phyloP scores from a whole-genome alignment of 1,139 yeast species.

The Candida sp. region DNA sequence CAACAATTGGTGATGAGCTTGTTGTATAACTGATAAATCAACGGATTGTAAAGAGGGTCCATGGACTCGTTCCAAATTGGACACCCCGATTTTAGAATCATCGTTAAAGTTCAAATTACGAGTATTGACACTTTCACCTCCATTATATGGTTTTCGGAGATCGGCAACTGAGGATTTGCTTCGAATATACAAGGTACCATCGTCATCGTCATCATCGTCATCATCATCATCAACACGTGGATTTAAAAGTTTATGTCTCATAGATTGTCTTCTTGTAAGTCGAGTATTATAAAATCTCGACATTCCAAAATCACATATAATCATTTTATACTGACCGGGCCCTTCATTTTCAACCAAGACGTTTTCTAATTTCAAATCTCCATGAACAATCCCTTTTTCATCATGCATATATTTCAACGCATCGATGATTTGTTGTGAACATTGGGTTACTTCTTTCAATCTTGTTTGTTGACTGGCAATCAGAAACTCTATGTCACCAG shows the following conservation, averaged over 20 bases:
- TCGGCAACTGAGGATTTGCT: conserved; percentile 45
- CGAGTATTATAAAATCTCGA: conserved; percentile 34
- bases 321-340: conserved; percentile 27
- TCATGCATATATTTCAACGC: conserved; percentile 73
- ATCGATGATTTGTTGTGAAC: conserved; percentile 46
- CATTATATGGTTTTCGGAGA: conserved; percentile 31
- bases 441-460: conserved; percentile 15
- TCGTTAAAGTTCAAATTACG: conserved; percentile 17
- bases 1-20: conserved; percentile 2
- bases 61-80: conserved; percentile 22
- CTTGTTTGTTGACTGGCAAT: conserved; percentile 22
- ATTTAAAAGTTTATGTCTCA: conserved; percentile 3
- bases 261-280: conserved; percentile 23
- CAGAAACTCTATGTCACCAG: conserved; percentile 31
- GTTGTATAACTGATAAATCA: conserved; percentile 14
- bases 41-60: conserved; percentile 37
- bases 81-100: conserved; percentile 33
- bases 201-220: conserved; percentile 6
- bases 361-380: conserved; percentile 87
- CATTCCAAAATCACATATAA: conserved; percentile 92
- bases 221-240: conserved; percentile 1
- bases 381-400: conserved; percentile 70
- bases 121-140: conserved; percentile 28
- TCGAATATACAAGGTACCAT: conserved; percentile 27
- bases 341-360: conserved; percentile 53